Evolutionary conservation across 768 basidiomycete species (phyloP).

Genomic region (Cystobasidium ongulense): DNA sequence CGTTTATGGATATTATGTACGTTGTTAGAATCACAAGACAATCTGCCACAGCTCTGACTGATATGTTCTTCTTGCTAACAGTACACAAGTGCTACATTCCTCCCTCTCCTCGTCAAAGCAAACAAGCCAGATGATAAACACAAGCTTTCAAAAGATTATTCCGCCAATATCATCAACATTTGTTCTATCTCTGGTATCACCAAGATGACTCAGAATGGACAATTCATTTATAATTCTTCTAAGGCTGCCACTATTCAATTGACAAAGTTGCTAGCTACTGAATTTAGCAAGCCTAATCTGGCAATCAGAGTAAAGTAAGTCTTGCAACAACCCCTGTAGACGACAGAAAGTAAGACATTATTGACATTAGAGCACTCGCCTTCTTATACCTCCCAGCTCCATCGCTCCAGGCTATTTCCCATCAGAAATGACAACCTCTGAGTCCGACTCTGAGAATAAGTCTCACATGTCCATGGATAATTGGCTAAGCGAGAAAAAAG

Average conservation of each 20-base stretch:
- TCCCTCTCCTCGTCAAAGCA: constrained; percentile 15
- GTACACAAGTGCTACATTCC: background rate
- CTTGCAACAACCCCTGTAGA: too few species aligned
- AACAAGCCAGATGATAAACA: constrained; percentile 12
- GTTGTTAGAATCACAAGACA: too few species aligned
- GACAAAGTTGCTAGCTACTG: constrained; percentile 1
- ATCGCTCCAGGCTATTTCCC: constrained; percentile 26
- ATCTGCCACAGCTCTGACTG: too few species aligned
- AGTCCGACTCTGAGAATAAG: constrained; percentile 45
- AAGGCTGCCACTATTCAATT: constrained; percentile 23
- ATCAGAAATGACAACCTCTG: constrained; percentile 38
- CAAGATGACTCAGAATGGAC: constrained; percentile 16
- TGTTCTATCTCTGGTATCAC: constrained; percentile 25
- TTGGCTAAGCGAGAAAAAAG: constrained; percentile 43
- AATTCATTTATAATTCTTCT: constrained; percentile 17
- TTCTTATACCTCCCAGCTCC: background rate
- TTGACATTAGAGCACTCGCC: background rate
- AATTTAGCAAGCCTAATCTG: constrained; percentile 2
- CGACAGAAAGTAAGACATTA: background rate
- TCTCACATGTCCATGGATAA: constrained; percentile 44
- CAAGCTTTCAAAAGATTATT: constrained; percentile 11
- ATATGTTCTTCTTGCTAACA: too few species aligned
- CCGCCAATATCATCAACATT: constrained; percentile 26
- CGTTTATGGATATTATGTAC: background rate
- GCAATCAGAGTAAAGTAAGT: constrained; percentile 13